Evolutionary conservation across 805 yeast species (phyloP).

Genomic region (Vanderwaltozyma tropicalis): DNA sequence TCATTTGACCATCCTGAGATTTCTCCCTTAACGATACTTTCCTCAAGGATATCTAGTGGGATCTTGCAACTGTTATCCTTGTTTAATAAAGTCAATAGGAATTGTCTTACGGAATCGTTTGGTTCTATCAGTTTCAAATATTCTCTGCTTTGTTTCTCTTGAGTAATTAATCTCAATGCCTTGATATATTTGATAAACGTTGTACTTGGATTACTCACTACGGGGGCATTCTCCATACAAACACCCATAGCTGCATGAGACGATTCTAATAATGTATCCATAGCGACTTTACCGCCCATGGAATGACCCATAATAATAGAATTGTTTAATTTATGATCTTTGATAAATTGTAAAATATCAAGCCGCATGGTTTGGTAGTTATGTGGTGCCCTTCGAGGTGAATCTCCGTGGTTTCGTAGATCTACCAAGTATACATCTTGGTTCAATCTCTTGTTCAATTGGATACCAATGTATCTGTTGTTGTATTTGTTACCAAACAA

Average conservation of each 20-base stretch:
- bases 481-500: conserved; percentile 78
- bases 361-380: conserved; percentile 76
- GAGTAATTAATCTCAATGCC: conserved; percentile 32
- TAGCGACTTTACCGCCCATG: conserved; percentile 91
- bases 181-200: conserved; percentile 59
- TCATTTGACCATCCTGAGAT: conserved; percentile 71
- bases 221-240: conserved; percentile 86
- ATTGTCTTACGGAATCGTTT: conserved; percentile 54
- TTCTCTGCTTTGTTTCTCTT: conserved; percentile 36
- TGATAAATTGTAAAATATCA: conserved; percentile 70
- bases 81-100: conserved; percentile 43
- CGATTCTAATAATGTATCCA: conserved; percentile 77
- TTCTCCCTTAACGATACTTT: conserved; percentile 51
- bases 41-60: conserved; percentile 62
- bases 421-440: conserved; percentile 64
- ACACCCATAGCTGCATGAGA: no score
- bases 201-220: conserved; percentile 46
- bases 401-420: conserved; percentile 84
- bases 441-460: conserved; percentile 35
- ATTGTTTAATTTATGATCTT: conserved; percentile 30
- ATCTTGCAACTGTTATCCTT: conserved; percentile 27
- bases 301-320: conserved; percentile 73
- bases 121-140: conserved; percentile 54
- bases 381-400: conserved; percentile 64
- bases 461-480: conserved; percentile 68